These are phyloP conservation scores for Akanthomyces dipterigenus DNA, from an alignment of 2,329 filamentous ascomycete species.

Conservation along the genomic window DNA sequence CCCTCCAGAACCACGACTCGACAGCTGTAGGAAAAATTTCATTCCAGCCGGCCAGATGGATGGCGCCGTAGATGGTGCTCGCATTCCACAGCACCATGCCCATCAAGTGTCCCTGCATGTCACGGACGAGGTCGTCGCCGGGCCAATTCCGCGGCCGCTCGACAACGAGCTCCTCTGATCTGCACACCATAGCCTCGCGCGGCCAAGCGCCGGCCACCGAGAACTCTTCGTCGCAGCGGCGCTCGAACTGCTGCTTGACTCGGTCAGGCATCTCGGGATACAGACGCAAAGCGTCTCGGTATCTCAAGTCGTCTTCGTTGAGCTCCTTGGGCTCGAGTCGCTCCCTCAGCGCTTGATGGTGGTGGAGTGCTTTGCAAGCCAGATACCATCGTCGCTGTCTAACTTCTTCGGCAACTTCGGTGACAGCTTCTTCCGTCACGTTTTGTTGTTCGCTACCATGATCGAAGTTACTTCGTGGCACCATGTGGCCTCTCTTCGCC, in stretches of 20 bases:
- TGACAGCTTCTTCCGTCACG: too few relatives aligned
- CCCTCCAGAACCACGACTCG: constrained; percentile 11
- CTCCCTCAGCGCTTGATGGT: too few relatives aligned
- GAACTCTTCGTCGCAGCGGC: background rate
- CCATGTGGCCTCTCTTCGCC: too few relatives aligned
- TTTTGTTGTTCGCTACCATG: too few relatives aligned
- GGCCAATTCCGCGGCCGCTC: constrained; percentile 11
- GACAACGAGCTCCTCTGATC: constrained; percentile 11
- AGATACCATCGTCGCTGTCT: too few relatives aligned
- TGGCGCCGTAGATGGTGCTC: background rate
- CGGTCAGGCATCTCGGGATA: constrained; percentile 1
- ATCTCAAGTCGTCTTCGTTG: too few relatives aligned
- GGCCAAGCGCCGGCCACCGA: background rate
- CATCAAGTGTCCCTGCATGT: background rate
- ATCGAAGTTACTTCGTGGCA: too few relatives aligned
- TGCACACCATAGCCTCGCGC: constrained; percentile 1
- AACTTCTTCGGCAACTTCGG: too few relatives aligned
- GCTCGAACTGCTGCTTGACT: background rate
- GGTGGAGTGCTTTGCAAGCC: too few relatives aligned
- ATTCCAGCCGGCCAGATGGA: background rate
- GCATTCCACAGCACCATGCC: background rate
- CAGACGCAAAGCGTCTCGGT: background rate
- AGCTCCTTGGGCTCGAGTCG: too few relatives aligned
- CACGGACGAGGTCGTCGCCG: background rate
- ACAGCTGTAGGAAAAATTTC: background rate